Base-by-base conservation (phyloP, 2,329 filamentous ascomycete genomes). In the Cladorrhinum sp. region DNA sequence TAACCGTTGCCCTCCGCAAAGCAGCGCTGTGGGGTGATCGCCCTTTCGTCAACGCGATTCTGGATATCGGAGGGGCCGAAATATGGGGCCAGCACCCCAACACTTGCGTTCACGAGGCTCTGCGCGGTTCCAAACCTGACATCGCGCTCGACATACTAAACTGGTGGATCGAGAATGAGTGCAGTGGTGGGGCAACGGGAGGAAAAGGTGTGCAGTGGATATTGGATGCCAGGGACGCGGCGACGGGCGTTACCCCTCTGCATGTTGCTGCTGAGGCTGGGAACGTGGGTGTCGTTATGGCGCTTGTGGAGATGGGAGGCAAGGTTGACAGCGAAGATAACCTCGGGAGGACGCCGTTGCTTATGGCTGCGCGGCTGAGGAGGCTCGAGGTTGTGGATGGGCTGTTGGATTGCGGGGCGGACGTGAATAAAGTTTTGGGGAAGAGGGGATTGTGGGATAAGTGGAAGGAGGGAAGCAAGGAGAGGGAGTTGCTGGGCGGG, bases 221-320 rank as follows among this genome's bases (percentile, higher is more conserved):
- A 9, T 22, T 41, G 18, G 41, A 38, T n/a, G 25, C n/a, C 12
- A 23, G 18, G 59, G 56, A 36, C 18, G 29, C 5, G n/a, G 32
- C 3, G 4, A 36, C 50, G 32, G 63, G 65, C 3, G 55, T 62
- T 41, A 67, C 65, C n/a, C 66, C 65, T 7, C 62, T 68, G 7
- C 66, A 68, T 48, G 10, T 68, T 27, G 66, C 65, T 5, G 66
- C 64, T 2, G 51, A 49, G 22, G 61, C 51, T 3, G 60, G 60
- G 10, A 55, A 54, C 3, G 36, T 55, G 16, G 51, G 57, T 5
- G 49, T 60, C 7, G 54, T 57, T 16, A 16, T 32, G 20, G 54
- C 51, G 41, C 61, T 66, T 20, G 50, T 65, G 22, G 8, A 29
- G 41, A 57, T 62, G 12, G 63, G 63, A 1, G 65, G 60, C 20